Base-by-base conservation (phyloP, 2,329 filamentous ascomycete genomes). In the Fusarium albosuccineum region DNA sequence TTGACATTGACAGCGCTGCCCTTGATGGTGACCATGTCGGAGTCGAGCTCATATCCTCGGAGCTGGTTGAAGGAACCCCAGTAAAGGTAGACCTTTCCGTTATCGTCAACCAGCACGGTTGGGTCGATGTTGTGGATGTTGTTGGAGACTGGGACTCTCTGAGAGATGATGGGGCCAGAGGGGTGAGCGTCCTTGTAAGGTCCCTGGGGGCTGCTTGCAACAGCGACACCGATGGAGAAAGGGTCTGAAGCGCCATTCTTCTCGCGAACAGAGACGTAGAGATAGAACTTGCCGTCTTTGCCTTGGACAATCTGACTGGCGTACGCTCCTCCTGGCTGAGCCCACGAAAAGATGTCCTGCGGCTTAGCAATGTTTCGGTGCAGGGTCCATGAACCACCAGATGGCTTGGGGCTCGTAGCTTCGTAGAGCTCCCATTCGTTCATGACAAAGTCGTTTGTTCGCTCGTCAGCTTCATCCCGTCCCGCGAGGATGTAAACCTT, bases 71-170 rank as follows among this genome's bases (percentile, higher is more conserved):
- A 80, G 2, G 78, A 79, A 0, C 79, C 79, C 68, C 76, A 79
- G 66, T 80, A 81, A 14, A 81, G 61, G 42, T 75, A 81, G 6
- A 76, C 77, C 4, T 72, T 71, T 2, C 72, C 76, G 39, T 80
- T 71, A 4, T 76, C 73, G 29, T 81, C 79, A 0, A 81, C 75
- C 2, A 80, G 64, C 0, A 80, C 76, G 0, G 78, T 79, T 3
- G 78, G 77, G 34, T 81, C 79, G 34, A 81, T 81, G 53, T 81
- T 81, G 33, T 81, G 77, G 29, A 81, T 79, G 40, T 69, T 60
- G 33, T 80, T 80, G 9, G 68, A 57, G 13, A 73, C 57, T 1
- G 77, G 77, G 1, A 77, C 65, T 2, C 62, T 72, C 60, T 79
- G 74, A 3, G 77, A 79, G 58, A 79, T 76, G 54, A 80, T 78